These are phyloP conservation scores for Calonectria crousiana DNA, from an alignment of 2,329 filamentous ascomycete genomes.

Conservation along the genomic window DNA sequence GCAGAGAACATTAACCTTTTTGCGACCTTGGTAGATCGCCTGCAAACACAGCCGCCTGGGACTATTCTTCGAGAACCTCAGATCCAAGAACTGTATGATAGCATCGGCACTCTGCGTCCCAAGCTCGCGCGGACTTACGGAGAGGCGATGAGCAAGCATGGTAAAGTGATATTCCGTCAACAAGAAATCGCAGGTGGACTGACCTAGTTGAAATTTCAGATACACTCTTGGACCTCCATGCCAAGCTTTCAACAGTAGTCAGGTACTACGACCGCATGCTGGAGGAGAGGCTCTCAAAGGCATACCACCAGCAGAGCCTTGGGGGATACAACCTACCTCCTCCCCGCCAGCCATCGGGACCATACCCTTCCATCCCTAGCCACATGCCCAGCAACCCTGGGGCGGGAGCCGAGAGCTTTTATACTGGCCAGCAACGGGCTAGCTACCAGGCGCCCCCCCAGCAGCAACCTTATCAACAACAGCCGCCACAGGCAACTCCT, in stretches of 20 bases:
- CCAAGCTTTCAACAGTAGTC: conserved; percentile 95
- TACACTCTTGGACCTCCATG: conserved; percentile 91
- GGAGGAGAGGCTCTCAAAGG: conserved; percentile 92
- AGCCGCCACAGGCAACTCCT: conserved; percentile 48
- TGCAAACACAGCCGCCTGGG: conserved; percentile 94
- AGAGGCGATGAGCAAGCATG: conserved; percentile 99
- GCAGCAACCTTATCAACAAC: conserved; percentile 44
- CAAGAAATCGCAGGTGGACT: conserved; percentile 16
- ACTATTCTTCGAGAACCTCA: conserved; percentile 97
- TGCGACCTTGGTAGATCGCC: conserved; percentile 89
- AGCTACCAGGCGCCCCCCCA: conserved; percentile 66
- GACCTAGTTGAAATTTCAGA: conserved; percentile 66
- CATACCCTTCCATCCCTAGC: conserved; percentile 79
- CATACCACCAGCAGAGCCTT: conserved; percentile 85
- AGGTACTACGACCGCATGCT: conserved; percentile 98
- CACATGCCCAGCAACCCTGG: conserved; percentile 61
- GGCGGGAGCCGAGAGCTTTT: conserved; percentile 80
- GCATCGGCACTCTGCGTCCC: conserved; percentile 91
- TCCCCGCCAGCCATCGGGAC: conserved; percentile 64
- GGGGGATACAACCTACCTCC: conserved; percentile 72
- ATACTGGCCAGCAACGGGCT: conserved; percentile 73
- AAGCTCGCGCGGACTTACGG: conserved; percentile 96
- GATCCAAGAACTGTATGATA: conserved; percentile 98
- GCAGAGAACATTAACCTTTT: conserved; percentile 98
- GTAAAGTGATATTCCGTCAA: conserved; percentile 59